Percentiles rank a stretch among this genome's conserved stretches.
phyloP scores from a whole-genome alignment of 768 basidiomycete species.

The Candolleomyces aberdarensis region DNA sequence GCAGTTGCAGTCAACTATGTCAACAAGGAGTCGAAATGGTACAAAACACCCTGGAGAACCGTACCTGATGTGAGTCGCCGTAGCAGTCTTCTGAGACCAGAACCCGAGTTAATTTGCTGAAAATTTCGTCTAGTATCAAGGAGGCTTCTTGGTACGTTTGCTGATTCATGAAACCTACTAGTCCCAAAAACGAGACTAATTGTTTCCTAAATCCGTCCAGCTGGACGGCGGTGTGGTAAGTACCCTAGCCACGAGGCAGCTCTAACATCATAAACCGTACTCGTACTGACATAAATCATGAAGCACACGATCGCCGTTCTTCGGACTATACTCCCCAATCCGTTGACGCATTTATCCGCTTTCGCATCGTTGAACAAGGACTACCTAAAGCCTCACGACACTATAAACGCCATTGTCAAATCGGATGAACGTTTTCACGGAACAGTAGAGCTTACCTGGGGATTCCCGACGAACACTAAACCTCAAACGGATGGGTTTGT shows the following conservation, averaged over 20 bases:
- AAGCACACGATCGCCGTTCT: conserved; percentile 69
- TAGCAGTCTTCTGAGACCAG: conserved; percentile 5
- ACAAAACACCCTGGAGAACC: conserved; percentile 82
- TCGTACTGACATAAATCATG: background rate
- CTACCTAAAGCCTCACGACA: conserved; percentile 77
- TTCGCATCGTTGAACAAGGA: conserved; percentile 67
- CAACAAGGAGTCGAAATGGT: conserved; percentile 66
- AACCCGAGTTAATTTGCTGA: conserved; percentile 5
- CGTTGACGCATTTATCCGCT: conserved; percentile 55
- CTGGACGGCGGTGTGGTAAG: conserved; percentile 78
- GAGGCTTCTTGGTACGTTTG: conserved; percentile 66
- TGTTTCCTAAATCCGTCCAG: conserved; percentile 26
- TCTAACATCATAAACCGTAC: conserved; percentile 1
- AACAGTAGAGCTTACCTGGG: conserved; percentile 61
- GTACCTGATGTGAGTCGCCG: conserved; percentile 63
- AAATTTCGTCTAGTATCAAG: conserved; percentile 55
- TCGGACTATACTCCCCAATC: conserved; percentile 53
- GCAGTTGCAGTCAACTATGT: conserved; percentile 50
- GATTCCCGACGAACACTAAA: conserved; percentile 44
- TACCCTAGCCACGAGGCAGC: conserved; percentile 11
- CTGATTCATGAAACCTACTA: background rate
- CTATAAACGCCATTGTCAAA: conserved; percentile 56
- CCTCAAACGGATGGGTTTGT: conserved; percentile 38
- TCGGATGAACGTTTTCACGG: conserved; percentile 54
- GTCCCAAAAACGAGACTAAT: too few species aligned